phyloP scores from a whole-genome alignment of 176 grass and related monocot species.

The Eragrostis curvula region DNA sequence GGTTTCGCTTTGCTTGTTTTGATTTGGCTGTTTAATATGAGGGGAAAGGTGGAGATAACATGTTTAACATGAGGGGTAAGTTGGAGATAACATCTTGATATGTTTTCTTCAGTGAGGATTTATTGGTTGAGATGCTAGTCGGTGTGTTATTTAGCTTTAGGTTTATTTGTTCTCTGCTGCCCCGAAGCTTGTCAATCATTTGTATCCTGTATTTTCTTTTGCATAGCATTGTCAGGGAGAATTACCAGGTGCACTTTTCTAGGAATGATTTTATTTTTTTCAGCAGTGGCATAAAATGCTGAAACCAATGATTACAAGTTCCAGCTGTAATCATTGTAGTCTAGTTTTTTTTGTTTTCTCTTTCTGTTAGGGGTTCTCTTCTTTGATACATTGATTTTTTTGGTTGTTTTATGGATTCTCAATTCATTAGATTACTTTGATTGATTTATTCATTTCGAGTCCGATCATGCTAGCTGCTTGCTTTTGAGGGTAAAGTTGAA shows the following conservation, averaged over 20 bases:
- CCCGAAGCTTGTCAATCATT: background rate
- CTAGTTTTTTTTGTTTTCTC: background rate
- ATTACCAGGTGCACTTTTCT: background rate
- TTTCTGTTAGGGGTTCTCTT: slow-evolving; percentile 1
- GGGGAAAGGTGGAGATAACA: background rate
- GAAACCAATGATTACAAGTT: background rate
- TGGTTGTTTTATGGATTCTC: background rate
- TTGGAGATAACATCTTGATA: background rate
- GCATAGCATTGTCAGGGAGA: background rate
- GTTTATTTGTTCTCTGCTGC: background rate
- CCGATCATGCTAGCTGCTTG: slow-evolving; percentile 10
- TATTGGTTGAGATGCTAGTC: background rate
- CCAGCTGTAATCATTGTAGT: background rate
- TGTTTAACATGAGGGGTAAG: background rate
- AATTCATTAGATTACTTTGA: slow-evolving; percentile 9
- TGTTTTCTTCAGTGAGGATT: background rate
- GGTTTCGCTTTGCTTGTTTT: background rate
- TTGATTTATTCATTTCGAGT: slow-evolving; percentile 11
- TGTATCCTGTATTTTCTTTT: background rate
- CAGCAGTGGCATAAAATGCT: background rate
- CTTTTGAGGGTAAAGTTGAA: too few relatives aligned
- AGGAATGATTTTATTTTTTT: background rate
- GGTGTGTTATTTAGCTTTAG: background rate
- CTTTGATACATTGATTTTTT: background rate
- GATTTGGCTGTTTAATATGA: background rate